Percentiles rank a stretch among this genome's conserved stretches.
phyloP scores from a whole-genome alignment of 805 yeast species.

The Starmerella riodocensis region DNA sequence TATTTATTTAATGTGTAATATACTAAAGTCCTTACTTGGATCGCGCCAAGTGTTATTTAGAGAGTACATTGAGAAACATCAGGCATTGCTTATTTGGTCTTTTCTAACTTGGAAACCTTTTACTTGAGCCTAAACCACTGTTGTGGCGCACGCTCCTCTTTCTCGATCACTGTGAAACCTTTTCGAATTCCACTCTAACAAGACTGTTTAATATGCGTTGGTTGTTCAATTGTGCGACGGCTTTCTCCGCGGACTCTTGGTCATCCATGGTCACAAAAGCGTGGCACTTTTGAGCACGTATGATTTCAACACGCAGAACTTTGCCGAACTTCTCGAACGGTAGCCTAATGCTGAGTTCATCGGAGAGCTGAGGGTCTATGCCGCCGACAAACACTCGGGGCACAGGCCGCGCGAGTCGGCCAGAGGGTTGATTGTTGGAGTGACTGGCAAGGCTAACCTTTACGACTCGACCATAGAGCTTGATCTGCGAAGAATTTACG shows the following conservation, averaged over 20 bases:
- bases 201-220: constrained; percentile 47
- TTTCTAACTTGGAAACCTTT: no score
- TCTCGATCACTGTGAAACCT: neutral
- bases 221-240: constrained; percentile 54
- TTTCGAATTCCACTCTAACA: constrained; percentile 7
- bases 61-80: no score
- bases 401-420: constrained; percentile 24
- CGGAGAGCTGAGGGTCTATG: constrained; percentile 47
- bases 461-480: constrained; percentile 46
- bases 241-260: constrained; percentile 59
- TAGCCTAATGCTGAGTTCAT: constrained; percentile 40
- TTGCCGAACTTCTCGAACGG: constrained; percentile 62
- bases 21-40: no score
- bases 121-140: no score
- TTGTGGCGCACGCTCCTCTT: no score
- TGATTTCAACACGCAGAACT: constrained; percentile 12
- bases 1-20: no score
- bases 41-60: no score
- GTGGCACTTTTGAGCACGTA: constrained; percentile 39
- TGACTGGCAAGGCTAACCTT: constrained; percentile 41
- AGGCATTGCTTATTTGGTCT: no score
- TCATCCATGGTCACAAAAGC: constrained; percentile 55
- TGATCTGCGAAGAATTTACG: constrained; percentile 40
- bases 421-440: neutral
- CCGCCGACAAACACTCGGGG: constrained; percentile 61